These are phyloP conservation scores for Sedum album DNA, from an alignment of 164 flowering plant genomes.

Conservation along the genomic window DNA sequence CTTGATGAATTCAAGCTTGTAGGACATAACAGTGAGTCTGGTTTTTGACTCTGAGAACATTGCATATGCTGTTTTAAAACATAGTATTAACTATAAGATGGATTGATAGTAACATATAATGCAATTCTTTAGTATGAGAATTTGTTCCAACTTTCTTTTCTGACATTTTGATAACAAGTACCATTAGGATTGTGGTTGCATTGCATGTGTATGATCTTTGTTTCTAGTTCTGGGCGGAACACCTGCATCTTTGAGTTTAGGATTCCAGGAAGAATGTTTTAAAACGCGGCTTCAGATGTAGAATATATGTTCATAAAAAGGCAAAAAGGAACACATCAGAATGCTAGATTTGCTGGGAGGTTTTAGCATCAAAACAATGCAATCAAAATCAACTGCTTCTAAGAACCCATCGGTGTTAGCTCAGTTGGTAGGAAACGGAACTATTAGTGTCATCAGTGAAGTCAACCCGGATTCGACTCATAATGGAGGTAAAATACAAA, in stretches of 20 bases:
- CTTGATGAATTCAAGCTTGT: neutral
- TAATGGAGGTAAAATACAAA: too few species aligned
- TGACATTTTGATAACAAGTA: too few species aligned
- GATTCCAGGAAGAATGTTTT: conserved; percentile 30
- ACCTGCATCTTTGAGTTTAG: neutral
- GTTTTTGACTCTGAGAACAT: neutral
- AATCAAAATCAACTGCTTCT: neutral
- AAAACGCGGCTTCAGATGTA: conserved; percentile 23
- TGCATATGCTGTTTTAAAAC: too few species aligned
- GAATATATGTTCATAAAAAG: conserved; percentile 47
- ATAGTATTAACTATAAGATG: neutral
- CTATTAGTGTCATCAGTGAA: too few species aligned
- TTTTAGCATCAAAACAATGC: conserved; percentile 12
- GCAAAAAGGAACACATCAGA: conserved; percentile 54
- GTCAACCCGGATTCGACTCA: too few species aligned
- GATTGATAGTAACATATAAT: neutral
- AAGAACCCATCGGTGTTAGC: too few species aligned
- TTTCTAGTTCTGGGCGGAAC: neutral
- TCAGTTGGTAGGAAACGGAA: too few species aligned
- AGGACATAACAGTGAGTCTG: neutral
- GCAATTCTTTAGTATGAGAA: too few species aligned
- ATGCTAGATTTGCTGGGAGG: conserved; percentile 67
- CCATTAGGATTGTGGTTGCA: too few species aligned
- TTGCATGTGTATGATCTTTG: too few species aligned
- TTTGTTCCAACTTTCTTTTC: neutral